Evolutionary conservation across 441 rosid species (phyloP), one percentile per base, ranked within the genome.

Genomic region (Croton laevigatus): DNA sequence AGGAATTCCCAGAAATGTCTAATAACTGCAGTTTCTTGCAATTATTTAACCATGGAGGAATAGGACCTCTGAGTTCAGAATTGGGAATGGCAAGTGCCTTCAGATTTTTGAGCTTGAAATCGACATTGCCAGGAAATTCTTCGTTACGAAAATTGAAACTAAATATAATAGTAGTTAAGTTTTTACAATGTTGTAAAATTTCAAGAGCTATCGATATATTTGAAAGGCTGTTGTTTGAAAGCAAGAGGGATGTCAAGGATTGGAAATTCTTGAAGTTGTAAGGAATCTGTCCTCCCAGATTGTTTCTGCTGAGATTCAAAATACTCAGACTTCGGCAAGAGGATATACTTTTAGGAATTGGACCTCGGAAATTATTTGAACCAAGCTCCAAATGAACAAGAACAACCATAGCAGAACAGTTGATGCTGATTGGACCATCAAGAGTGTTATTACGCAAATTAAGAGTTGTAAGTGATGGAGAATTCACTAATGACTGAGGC

Each of bases 351-450:
- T 37, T 62, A 52, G 68, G 67, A 1, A 66, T 6, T 0, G 36
- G 55, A 38, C 71, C 65, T 8, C 51, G 27, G 16, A 73, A 73
- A 3, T 59, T 49, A 59, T 66, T 73, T 23, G 61, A 36, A 58
- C 67, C 68, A 9, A 73, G 44, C 59, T 73, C 11, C 0, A 66
- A 5, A 12, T 22, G 59, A 37, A 1, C 10, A 1, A 73, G 59
- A 51, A 17, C 17, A 59, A 51, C 20, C 71, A 73, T 60, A 49
- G 62, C 68, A 38, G 71, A 66, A 19, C 71, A 73, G 20, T 73
- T 73, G 61, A 66, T 23, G 0, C 40, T 51, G 36, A 66, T 67
- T 0, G 51, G 53, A 16, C 68, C 67, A 51, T 59, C 51, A 0
- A 73, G 27, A 14, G 62, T 12, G 34, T 51, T 73, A 7, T 66